Evolutionary conservation across 1,139 yeast species (phyloP).

Genomic region (Tardiomyces blankii): DNA sequence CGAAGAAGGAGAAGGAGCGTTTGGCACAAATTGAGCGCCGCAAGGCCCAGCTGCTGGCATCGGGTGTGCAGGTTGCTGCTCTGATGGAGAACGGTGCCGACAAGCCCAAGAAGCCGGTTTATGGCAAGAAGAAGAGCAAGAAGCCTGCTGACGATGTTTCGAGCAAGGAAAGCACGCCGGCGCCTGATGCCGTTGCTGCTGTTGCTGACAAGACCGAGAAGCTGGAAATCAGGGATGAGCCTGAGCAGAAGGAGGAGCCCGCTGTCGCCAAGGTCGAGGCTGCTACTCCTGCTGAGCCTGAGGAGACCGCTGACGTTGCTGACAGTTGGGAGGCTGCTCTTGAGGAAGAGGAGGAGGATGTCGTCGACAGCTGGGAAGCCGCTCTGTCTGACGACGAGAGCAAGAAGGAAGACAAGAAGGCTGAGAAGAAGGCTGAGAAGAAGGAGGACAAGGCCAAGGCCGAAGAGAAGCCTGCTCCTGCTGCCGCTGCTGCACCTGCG

Average conservation of each 20-base stretch:
- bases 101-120: constrained; percentile 65
- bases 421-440: constrained; percentile 13
- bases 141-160: neutral
- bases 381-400: constrained; percentile 30
- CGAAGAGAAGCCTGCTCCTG: constrained; percentile 7
- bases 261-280: constrained; percentile 15
- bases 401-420: constrained; percentile 24
- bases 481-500: constrained; percentile 6
- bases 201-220: constrained; percentile 9
- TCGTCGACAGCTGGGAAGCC: constrained; percentile 30
- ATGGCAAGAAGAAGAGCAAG: constrained; percentile 35
- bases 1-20: constrained; percentile 93
- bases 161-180: constrained; percentile 19
- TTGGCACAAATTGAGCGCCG: constrained; percentile 80
- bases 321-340: constrained; percentile 21
- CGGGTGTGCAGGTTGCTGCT: constrained; percentile 71
- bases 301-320: constrained; percentile 15
- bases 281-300: constrained; percentile 13
- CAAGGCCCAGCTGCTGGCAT: constrained; percentile 70
- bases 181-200: neutral
- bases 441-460: constrained; percentile 14
- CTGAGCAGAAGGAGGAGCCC: constrained; percentile 13
- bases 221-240: constrained; percentile 16
- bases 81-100: constrained; percentile 32
- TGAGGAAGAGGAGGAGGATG: constrained; percentile 24